These are phyloP conservation scores for Aspergillus nomiae DNA, from an alignment of 2,329 filamentous ascomycete genomes.

Conservation along the genomic window DNA sequence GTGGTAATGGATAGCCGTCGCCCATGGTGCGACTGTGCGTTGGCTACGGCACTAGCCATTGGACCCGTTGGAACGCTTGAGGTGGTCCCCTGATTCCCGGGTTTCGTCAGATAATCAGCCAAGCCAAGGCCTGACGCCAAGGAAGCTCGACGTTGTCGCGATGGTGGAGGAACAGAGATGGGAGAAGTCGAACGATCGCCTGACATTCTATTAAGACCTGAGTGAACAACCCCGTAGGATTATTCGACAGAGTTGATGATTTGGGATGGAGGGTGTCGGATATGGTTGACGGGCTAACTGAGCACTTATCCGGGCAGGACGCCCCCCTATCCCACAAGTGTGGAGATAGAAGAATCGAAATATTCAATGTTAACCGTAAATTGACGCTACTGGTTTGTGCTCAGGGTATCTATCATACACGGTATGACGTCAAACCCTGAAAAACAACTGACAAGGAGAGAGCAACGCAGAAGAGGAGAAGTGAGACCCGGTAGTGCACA, in stretches of 20 bases:
- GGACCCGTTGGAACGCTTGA: constrained; percentile 40
- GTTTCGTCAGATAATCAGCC: constrained; percentile 43
- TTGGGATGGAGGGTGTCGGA: neutral
- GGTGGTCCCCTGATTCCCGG: constrained; percentile 23
- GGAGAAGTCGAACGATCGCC: constrained; percentile 43
- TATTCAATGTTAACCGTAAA: neutral
- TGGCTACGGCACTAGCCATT: constrained; percentile 54
- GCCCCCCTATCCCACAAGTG: neutral
- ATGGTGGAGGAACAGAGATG: constrained; percentile 39
- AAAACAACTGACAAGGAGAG: neutral
- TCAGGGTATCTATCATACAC: neutral
- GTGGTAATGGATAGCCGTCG: constrained; percentile 75
- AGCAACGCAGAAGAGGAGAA: neutral
- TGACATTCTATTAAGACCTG: constrained; percentile 40
- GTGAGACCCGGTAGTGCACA: neutral
- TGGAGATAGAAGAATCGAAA: neutral
- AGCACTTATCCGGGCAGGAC: neutral
- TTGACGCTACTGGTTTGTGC: neutral
- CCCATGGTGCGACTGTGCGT: constrained; percentile 53
- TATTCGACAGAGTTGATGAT: neutral
- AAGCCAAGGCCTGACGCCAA: constrained; percentile 44
- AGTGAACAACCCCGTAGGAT: neutral
- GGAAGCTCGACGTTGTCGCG: constrained; percentile 49
- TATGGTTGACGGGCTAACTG: neutral
- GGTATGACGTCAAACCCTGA: neutral